Conservation (phyloP, 2,329 filamentous ascomycete species). For the Colletotrichum incanum region DNA sequence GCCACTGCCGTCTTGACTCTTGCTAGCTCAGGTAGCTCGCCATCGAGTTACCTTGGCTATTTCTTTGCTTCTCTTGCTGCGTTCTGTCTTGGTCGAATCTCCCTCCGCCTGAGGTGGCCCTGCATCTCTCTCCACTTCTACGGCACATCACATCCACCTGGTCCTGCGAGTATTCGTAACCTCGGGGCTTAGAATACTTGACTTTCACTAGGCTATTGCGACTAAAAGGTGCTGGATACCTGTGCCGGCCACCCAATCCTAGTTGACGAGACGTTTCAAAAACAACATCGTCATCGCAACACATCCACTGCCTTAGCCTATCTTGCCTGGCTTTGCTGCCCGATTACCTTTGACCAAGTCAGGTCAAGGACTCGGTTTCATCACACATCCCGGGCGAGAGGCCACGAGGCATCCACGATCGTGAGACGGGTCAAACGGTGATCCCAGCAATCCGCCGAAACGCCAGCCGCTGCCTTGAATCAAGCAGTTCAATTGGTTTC, state of each 20-base stretch:
- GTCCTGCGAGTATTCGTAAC: slow-evolving; percentile 28
- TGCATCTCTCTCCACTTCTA: slow-evolving; percentile 15
- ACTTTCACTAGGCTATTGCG: slow-evolving; percentile 34
- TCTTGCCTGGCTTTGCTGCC: slow-evolving; percentile 22
- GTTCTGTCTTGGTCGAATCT: slow-evolving; percentile 14
- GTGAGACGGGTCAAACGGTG: slow-evolving; percentile 37
- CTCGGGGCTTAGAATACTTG: slow-evolving; percentile 3
- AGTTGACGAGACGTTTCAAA: slow-evolving; percentile 15
- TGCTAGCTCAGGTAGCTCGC: slow-evolving; percentile 16
- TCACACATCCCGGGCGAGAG: slow-evolving; percentile 36
- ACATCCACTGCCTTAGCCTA: slow-evolving; percentile 19
- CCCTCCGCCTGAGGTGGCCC: slow-evolving; percentile 3
- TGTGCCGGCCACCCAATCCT: slow-evolving; percentile 34
- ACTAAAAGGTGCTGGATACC: slow-evolving; percentile 30
- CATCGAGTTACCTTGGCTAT: neutral
- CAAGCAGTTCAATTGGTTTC: slow-evolving; percentile 15
- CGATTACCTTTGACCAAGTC: slow-evolving; percentile 21
- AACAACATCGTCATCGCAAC: slow-evolving; percentile 16
- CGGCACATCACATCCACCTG: slow-evolving; percentile 22
- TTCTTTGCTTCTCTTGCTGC: slow-evolving; percentile 10
- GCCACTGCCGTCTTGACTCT: slow-evolving; percentile 18
- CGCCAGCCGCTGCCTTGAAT: slow-evolving; percentile 26
- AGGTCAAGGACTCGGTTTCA: slow-evolving; percentile 2
- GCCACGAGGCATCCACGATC: slow-evolving; percentile 42
- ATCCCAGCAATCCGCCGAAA: slow-evolving; percentile 32